These are phyloP conservation scores for Salix arbutifolia DNA, from an alignment of 345 rosid genomes.

Conservation along the genomic window DNA sequence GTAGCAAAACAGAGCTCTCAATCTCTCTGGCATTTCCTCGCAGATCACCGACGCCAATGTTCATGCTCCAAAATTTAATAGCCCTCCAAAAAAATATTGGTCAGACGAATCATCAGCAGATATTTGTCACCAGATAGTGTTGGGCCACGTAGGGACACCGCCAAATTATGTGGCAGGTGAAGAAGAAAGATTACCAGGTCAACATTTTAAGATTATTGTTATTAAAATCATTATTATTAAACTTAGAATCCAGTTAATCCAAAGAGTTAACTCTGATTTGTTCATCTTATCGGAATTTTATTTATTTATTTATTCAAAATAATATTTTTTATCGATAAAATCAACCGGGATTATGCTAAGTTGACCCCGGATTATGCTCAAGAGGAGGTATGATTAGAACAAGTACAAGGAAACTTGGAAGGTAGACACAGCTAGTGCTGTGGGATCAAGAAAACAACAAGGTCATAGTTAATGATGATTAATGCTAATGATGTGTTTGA, in stretches of 20 bases:
- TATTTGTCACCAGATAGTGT: constrained; percentile 9
- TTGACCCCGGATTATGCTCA: too few species aligned
- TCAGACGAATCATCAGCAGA: constrained; percentile 6
- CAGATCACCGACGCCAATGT: constrained; percentile 4
- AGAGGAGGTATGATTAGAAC: too few species aligned
- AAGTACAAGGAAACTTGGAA: background rate
- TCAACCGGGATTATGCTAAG: too few species aligned
- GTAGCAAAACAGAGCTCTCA: background rate
- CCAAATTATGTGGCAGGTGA: constrained; percentile 20
- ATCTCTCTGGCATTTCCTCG: background rate
- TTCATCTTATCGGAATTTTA: too few species aligned
- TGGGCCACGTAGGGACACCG: constrained; percentile 13
- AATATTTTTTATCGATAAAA: too few species aligned
- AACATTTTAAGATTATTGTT: background rate
- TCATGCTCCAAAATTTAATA: background rate
- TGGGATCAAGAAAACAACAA: constrained; percentile 10
- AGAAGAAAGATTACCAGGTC: background rate
- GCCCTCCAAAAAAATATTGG: background rate
- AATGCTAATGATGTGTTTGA: background rate
- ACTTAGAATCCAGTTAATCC: too few species aligned
- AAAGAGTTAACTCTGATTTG: too few species aligned
- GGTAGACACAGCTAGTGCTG: constrained; percentile 11
- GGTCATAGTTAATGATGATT: background rate
- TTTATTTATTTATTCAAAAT: too few species aligned
- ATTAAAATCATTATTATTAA: too few species aligned